These are phyloP conservation scores for Eimeria sp. DNA, from an alignment of 169 alveolate genomes.

Conservation along the genomic window DNA sequence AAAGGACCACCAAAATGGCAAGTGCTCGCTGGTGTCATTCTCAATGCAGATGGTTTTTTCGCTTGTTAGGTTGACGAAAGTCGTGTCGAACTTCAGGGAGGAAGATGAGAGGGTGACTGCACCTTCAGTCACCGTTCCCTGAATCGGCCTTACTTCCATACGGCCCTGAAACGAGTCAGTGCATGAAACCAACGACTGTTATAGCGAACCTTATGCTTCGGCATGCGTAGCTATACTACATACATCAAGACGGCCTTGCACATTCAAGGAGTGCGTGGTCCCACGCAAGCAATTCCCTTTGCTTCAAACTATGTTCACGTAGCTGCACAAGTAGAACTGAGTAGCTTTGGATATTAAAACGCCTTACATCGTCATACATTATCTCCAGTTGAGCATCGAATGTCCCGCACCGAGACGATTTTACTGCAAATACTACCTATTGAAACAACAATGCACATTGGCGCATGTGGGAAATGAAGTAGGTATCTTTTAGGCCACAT, in stretches of 20 bases:
- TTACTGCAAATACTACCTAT: conserved; percentile 45
- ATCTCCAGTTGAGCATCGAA: conserved; percentile 38
- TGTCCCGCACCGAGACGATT: conserved; percentile 46
- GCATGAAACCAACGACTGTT: background rate
- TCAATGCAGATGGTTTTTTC: conserved; percentile 63
- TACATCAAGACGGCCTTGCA: background rate
- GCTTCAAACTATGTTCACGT: background rate
- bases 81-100: conserved; percentile 57
- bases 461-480: background rate
- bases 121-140: conserved; percentile 44
- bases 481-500: background rate
- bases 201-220: background rate
- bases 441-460: background rate
- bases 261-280: background rate
- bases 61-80: conserved; percentile 55
- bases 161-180: conserved; percentile 23
- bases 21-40: conserved; percentile 71
- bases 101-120: conserved; percentile 69
- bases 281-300: background rate
- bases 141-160: conserved; percentile 26
- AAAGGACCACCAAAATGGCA: conserved; percentile 71
- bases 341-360: background rate
- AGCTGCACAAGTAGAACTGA: background rate
- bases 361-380: conserved; percentile 34
- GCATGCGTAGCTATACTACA: too few relatives aligned